Base-by-base conservation (phyloP, 163 green algal species). In the Trebouxia gelatinosa region DNA sequence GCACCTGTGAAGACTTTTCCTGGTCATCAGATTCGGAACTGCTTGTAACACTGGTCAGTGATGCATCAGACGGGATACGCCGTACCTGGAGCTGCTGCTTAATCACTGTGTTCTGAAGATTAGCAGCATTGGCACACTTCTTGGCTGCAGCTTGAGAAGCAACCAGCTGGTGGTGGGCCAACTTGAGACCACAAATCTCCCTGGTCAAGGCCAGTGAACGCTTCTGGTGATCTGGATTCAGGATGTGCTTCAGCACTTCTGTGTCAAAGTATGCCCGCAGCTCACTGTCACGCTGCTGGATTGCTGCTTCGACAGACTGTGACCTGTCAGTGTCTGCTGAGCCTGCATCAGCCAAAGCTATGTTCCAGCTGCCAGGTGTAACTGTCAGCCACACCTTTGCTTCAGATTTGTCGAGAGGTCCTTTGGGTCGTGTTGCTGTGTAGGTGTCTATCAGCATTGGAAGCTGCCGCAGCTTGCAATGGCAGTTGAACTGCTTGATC, bases 101-200 rank as follows among this genome's bases (percentile, higher is more conserved):
- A 21, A 68, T 40, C 38, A 82, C 70, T 31, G 82, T 72, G 31
- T 79, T 50, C 35, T 84, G 64, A 72, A 89, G 57, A 21, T 31
- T 29, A 0, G 81, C 82, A 11, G 85, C 83, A 75, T 91, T 88
- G 16, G 59, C 68, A 0, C 79, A 78, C 32, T 83, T 82, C 35
- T 85, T 75, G 38, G 87, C 81, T 32, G 88, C 81, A 46, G 84
- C 85, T 28, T 91, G 75, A 0, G 84, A 82, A 7, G 87, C 85
- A 62, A 88, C 77, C 46, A 93, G 80, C 79, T 91, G 83, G 2
- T 72, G 79, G 74, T 93, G 87, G 0, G 77, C 80, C n/a, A 92
- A 77, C 85, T 93, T 93, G 13, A 90, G 66, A 2, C 76, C 83
- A 67, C 87, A 92, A 13, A 92, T 81, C 83, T 90, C 78, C 13